Percentiles rank a stretch among this genome's conserved stretches.
Conservation (phyloP, 2,329 filamentous ascomycete genomes). For the Septoria linicola region DNA sequence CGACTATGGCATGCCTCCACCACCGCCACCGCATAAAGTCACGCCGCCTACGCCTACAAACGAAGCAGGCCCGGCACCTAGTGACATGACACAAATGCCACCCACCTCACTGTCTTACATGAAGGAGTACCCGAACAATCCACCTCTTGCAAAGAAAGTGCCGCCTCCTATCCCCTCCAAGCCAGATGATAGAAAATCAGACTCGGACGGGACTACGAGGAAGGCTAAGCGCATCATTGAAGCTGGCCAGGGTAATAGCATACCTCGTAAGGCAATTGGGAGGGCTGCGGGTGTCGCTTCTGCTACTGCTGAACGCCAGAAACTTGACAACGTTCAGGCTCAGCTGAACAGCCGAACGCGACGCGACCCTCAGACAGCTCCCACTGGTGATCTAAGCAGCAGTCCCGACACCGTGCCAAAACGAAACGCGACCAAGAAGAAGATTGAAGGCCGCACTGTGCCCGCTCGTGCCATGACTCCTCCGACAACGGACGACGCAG, state of each 20-base stretch:
- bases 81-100: slow-evolving; percentile 18
- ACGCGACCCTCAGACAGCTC: slow-evolving; percentile 15
- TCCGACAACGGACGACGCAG: slow-evolving; percentile 44
- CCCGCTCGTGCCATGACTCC: slow-evolving; percentile 43
- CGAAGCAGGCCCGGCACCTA: slow-evolving; percentile 4
- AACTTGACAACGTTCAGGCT: slow-evolving; percentile 33
- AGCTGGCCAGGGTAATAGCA: slow-evolving; percentile 24
- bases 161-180: slow-evolving; percentile 30
- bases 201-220: slow-evolving; percentile 25
- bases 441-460: slow-evolving; percentile 26
- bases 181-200: slow-evolving; percentile 25
- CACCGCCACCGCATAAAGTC: slow-evolving; percentile 29
- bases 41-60: slow-evolving; percentile 15
- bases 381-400: slow-evolving; percentile 23
- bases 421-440: slow-evolving; percentile 27
- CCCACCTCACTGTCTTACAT: slow-evolving; percentile 43
- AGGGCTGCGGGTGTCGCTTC: slow-evolving; percentile 36
- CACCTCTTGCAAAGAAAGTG: slow-evolving; percentile 34
- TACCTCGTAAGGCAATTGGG: slow-evolving; percentile 40
- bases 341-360: slow-evolving; percentile 22
- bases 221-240: slow-evolving; percentile 28
- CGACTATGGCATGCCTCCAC: slow-evolving; percentile 25
- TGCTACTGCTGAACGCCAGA: slow-evolving; percentile 36
- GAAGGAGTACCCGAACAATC: slow-evolving; percentile 50
- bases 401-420: slow-evolving; percentile 22